These are phyloP conservation scores for Babesia divergens DNA, from an alignment of 169 alveolate genomes.

Conservation along the genomic window DNA sequence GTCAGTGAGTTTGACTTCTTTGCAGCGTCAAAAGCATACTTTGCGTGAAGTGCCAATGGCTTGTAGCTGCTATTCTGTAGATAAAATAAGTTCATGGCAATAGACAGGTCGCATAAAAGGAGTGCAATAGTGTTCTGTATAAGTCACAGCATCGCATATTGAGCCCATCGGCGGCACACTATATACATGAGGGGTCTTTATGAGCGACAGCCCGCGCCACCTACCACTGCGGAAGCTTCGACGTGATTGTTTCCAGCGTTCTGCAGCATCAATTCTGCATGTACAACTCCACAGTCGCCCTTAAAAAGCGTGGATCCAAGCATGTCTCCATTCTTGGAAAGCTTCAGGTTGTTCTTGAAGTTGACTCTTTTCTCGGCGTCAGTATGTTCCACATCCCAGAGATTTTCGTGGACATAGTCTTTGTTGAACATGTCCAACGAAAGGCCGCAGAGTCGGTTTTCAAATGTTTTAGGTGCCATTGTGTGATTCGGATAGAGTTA, in stretches of 20 bases:
- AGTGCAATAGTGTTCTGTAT: no score
- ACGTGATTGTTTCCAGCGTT: constrained; percentile 34
- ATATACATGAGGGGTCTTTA: neutral
- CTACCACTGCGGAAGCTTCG: constrained; percentile 46
- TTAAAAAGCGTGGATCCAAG: constrained; percentile 39
- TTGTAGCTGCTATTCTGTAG: constrained; percentile 8
- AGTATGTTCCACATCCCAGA: constrained; percentile 53
- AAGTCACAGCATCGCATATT: neutral
- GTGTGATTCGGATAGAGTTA: neutral
- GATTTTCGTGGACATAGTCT: constrained; percentile 56
- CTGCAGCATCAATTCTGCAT: constrained; percentile 37
- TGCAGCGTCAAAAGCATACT: constrained; percentile 24
- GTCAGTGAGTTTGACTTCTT: constrained; percentile 11
- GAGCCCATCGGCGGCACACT: no score
- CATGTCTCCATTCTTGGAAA: constrained; percentile 26
- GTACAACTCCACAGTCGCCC: constrained; percentile 5
- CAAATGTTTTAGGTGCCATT: constrained; percentile 62
- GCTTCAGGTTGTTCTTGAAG: constrained; percentile 25
- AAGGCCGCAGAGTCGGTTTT: constrained; percentile 53
- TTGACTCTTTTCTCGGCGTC: constrained; percentile 16
- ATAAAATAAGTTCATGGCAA: neutral
- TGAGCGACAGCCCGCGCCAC: neutral
- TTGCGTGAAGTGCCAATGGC: constrained; percentile 15
- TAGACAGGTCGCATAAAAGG: neutral
- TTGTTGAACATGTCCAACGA: constrained; percentile 49